These are phyloP conservation scores for Diospyros kaki DNA, from an alignment of 148 eudicot genomes.

Conservation along the genomic window DNA sequence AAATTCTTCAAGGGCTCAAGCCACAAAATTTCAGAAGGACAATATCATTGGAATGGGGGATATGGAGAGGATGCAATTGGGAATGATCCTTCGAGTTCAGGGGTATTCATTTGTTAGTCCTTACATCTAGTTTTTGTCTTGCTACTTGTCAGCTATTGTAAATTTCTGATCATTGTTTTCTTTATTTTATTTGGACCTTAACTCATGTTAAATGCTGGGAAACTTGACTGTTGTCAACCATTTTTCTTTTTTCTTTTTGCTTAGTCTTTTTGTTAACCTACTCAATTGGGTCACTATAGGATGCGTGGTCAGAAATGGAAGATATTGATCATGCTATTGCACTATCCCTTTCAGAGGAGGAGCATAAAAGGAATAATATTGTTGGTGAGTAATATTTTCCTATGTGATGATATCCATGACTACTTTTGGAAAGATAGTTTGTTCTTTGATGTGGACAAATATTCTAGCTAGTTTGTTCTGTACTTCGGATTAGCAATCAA, in stretches of 20 bases:
- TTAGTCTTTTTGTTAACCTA: slow-evolving; percentile 1
- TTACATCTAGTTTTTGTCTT: neutral
- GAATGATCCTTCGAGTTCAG: slow-evolving; percentile 59
- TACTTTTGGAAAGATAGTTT: neutral
- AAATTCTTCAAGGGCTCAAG: slow-evolving; percentile 71
- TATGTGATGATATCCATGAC: neutral
- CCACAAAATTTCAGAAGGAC: slow-evolving; percentile 52
- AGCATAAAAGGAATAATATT: slow-evolving; percentile 33
- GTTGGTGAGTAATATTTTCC: slow-evolving; percentile 36
- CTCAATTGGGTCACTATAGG: slow-evolving; percentile 24
- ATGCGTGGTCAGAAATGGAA: slow-evolving; percentile 43
- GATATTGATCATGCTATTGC: slow-evolving; percentile 78
- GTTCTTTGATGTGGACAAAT: neutral
- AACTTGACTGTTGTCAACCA: neutral
- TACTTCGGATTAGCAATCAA: neutral
- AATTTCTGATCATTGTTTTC: neutral
- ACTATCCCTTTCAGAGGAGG: slow-evolving; percentile 58
- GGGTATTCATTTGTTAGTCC: slow-evolving; percentile 29
- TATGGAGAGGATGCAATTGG: slow-evolving; percentile 34
- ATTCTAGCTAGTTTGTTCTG: neutral
- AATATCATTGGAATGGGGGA: slow-evolving; percentile 36
- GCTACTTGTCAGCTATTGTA: neutral
- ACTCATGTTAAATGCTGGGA: neutral
- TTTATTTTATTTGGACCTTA: neutral
- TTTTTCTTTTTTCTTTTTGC: slow-evolving; percentile 9